These are phyloP conservation scores for Rugonectria rugulosa DNA, from an alignment of 2,329 filamentous ascomycete species.

Conservation along the genomic window DNA sequence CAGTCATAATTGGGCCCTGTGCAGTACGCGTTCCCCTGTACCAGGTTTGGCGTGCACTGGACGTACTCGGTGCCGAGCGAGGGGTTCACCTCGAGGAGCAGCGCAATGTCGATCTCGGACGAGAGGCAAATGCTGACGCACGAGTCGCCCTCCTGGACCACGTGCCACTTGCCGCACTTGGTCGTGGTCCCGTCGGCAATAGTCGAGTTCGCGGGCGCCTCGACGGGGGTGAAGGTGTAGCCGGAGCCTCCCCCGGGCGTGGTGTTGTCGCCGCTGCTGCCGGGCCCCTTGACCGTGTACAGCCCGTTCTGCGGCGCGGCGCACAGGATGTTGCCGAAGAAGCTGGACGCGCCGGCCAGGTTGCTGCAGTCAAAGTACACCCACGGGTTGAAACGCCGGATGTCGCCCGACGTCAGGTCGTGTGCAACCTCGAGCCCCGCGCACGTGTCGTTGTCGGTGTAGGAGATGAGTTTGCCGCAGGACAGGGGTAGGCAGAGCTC, in stretches of 20 bases:
- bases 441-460: neutral
- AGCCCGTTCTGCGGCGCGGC: neutral
- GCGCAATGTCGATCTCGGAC: slow-evolving; percentile 11
- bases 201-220: neutral
- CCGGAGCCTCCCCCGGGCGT: neutral
- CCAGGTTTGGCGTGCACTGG: slow-evolving; percentile 11
- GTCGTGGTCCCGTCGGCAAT: neutral
- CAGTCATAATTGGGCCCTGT: slow-evolving; percentile 20
- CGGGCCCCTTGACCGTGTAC: neutral
- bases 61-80: slow-evolving; percentile 11
- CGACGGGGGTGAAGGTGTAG: neutral
- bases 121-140: slow-evolving; percentile 14
- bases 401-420: neutral
- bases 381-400: slow-evolving; percentile 3
- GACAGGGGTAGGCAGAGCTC: neutral
- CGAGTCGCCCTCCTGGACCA: neutral
- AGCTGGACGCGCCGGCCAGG: neutral
- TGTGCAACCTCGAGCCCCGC: neutral
- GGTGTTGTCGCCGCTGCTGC: neutral
- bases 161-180: slow-evolving; percentile 3
- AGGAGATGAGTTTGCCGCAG: neutral
- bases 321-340: neutral
- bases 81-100: slow-evolving; percentile 15
- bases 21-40: slow-evolving; percentile 18
- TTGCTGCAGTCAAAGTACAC: neutral